Percentiles rank a stretch among this genome's conserved stretches.
These are phyloP conservation scores for Phaeosphaeriaceae sp. DNA, from an alignment of 2,329 filamentous ascomycete species.

Conservation along the genomic window DNA sequence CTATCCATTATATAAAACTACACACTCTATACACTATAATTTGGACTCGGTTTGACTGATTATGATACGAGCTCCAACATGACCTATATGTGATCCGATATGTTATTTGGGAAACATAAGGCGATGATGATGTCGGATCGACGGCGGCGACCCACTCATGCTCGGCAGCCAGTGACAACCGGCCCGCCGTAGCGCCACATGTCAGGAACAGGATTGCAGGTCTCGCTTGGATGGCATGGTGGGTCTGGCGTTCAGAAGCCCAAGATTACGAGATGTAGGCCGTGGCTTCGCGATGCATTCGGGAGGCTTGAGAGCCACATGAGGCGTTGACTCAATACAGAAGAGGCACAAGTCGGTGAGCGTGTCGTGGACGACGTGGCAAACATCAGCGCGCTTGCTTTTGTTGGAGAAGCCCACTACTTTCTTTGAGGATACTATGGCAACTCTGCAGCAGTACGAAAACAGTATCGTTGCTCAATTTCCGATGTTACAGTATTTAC, in stretches of 20 bases:
- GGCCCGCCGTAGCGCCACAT: conserved; percentile 22
- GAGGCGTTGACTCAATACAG: conserved; percentile 7
- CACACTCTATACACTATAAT: too few relatives aligned
- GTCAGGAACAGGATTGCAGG: conserved; percentile 23
- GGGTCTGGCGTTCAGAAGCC: conserved; percentile 15
- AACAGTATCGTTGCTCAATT: too few relatives aligned
- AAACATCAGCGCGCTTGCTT: not conserved
- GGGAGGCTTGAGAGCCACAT: conserved; percentile 12
- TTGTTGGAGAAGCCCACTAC: too few relatives aligned
- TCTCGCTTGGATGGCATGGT: conserved; percentile 11
- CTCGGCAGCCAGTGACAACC: conserved; percentile 19
- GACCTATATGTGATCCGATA: not conserved
- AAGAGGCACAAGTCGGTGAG: conserved; percentile 4
- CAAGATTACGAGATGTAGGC: conserved; percentile 2
- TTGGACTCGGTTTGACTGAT: not conserved
- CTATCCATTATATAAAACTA: too few relatives aligned
- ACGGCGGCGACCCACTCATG: conserved; percentile 11
- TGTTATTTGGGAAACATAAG: conserved; percentile 1
- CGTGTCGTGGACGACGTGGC: conserved; percentile 11
- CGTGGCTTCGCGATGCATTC: not conserved
- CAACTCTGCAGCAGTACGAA: too few relatives aligned
- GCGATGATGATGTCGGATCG: conserved; percentile 17
- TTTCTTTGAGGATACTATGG: too few relatives aligned
- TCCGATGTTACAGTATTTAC: too few relatives aligned
- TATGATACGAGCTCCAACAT: not conserved